phyloP scores from a whole-genome alignment of 805 yeast genomes.

The Schwanniomyces vanrijiae region DNA sequence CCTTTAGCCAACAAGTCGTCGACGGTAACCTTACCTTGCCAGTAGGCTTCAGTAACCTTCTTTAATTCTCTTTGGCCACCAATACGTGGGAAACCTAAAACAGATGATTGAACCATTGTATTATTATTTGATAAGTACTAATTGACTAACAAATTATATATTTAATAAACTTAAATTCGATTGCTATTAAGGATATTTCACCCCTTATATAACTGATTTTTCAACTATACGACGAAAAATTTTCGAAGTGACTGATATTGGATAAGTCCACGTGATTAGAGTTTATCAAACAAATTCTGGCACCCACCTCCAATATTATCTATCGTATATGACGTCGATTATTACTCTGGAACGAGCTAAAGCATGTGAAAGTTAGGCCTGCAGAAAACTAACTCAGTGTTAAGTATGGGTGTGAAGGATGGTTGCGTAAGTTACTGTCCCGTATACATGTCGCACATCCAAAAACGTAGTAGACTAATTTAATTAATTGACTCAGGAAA shows the following conservation, averaged over 20 bases:
- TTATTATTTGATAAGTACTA: neutral
- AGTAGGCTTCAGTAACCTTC: slow-evolving; percentile 98
- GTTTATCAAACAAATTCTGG: neutral
- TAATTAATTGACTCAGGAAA: neutral
- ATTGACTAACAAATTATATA: slow-evolving; percentile 1
- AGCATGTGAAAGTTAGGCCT: neutral
- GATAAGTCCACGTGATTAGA: neutral
- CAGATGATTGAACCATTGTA: slow-evolving; percentile 91
- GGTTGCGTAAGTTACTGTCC: neutral
- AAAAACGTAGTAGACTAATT: neutral
- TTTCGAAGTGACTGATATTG: neutral
- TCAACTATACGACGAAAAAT: slow-evolving; percentile 1
- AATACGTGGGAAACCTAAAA: slow-evolving; percentile 99
- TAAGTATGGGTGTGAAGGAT: neutral
- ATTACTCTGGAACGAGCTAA: neutral
- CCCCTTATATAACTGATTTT: slow-evolving; percentile 1
- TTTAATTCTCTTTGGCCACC: slow-evolving; percentile 99
- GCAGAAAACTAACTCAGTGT: neutral
- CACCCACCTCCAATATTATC: neutral
- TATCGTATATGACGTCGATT: neutral
- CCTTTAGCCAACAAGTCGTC: slow-evolving; percentile 91
- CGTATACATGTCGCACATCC: neutral
- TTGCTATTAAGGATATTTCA: neutral
- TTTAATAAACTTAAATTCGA: neutral
- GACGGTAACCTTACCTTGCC: slow-evolving; percentile 88